A percentile compares a stretch with the other conserved stretches of the same genome.
These are phyloP conservation scores for Theileria parva DNA, from an alignment of 169 alveolate genomes.

Conservation along the genomic window DNA sequence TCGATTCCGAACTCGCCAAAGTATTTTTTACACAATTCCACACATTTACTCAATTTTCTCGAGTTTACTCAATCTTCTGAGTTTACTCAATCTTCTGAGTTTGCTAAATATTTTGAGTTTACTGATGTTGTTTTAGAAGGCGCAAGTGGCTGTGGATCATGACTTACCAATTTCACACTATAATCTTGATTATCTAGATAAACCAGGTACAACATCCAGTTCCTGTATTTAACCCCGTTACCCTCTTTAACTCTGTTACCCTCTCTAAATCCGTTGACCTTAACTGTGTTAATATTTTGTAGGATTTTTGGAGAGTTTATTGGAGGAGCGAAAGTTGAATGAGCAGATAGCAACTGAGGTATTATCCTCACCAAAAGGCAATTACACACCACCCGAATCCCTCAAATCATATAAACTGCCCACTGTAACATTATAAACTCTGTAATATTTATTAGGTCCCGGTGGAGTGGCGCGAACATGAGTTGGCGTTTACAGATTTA, in stretches of 20 bases:
- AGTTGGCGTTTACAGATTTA: slow-evolving; percentile 61
- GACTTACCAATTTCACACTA: slow-evolving; percentile 74
- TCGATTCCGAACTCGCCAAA: slow-evolving; percentile 76
- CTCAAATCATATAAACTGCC: slow-evolving; percentile 36
- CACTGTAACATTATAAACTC: slow-evolving; percentile 12
- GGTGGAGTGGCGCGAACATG: slow-evolving; percentile 68
- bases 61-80: neutral
- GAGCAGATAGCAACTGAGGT: slow-evolving; percentile 62
- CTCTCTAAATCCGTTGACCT: too few species aligned
- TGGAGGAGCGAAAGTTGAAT: slow-evolving; percentile 64
- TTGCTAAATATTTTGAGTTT: too few species aligned
- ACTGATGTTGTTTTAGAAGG: slow-evolving; percentile 60
- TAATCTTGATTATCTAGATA: slow-evolving; percentile 76
- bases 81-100: too few species aligned
- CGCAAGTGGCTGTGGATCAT: slow-evolving; percentile 81
- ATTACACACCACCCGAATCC: slow-evolving; percentile 50
- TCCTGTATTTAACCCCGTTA: neutral
- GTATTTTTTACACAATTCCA: neutral
- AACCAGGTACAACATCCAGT: slow-evolving; percentile 38
- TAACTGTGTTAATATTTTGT: neutral
- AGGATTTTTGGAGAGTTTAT: slow-evolving; percentile 63
- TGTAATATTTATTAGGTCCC: slow-evolving; percentile 28
- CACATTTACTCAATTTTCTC: neutral
- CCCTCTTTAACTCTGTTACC: neutral
- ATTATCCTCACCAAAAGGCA: slow-evolving; percentile 46